Evolutionary conservation across 1,284 basidiomycete species (phyloP).

Genomic region (Marasmius tenuissimus): DNA sequence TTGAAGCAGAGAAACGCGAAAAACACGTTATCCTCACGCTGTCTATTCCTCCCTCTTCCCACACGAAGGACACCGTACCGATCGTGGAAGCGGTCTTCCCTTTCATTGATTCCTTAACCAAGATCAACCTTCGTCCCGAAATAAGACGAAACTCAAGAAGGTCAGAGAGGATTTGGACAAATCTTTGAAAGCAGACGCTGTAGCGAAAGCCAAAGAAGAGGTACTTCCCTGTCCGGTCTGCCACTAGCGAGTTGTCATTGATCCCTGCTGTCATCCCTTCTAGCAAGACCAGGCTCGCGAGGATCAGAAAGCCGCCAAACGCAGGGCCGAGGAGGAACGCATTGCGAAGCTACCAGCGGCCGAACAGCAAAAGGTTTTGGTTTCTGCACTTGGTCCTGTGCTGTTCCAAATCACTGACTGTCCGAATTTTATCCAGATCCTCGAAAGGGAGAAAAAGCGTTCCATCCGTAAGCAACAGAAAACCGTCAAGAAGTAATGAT

Average conservation of each 20-base stretch:
- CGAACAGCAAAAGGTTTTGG: conserved; percentile 77
- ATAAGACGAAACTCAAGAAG: conserved; percentile 76
- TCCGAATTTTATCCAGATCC: conserved; percentile 38
- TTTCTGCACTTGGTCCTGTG: background rate
- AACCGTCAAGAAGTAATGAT: conserved; percentile 41
- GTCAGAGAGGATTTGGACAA: conserved; percentile 70
- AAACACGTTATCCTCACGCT: conserved; percentile 77
- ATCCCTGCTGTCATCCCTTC: background rate
- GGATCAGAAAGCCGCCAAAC: conserved; percentile 71
- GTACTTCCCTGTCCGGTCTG: conserved; percentile 25
- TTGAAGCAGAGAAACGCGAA: conserved; percentile 48
- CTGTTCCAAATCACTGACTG: background rate
- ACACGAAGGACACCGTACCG: conserved; percentile 50
- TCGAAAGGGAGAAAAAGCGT: conserved; percentile 78
- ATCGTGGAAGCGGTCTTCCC: conserved; percentile 71
- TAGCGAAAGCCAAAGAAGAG: conserved; percentile 73
- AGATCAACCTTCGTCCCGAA: conserved; percentile 72
- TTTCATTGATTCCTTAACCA: conserved; percentile 69
- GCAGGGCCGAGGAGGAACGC: conserved; percentile 71
- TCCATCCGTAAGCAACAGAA: conserved; percentile 70
- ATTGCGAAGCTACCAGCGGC: conserved; percentile 73
- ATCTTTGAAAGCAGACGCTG: conserved; percentile 64
- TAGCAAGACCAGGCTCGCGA: conserved; percentile 49
- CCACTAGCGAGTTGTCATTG: background rate
- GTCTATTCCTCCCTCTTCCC: conserved; percentile 49